phyloP scores from a whole-genome alignment of 1,284 basidiomycete species.

The Ustilago loliicola region DNA sequence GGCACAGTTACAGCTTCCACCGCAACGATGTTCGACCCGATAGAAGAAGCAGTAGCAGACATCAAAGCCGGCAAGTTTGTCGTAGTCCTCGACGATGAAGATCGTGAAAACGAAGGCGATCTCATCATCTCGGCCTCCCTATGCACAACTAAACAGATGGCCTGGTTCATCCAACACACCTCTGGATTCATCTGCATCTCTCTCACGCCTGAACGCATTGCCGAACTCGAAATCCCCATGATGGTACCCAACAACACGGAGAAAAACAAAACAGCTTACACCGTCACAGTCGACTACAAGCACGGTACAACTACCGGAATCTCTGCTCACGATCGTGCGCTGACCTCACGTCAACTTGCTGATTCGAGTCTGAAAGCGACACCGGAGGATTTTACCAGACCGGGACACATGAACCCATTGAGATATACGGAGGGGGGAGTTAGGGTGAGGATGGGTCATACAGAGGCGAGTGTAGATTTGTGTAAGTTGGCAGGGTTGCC shows the following conservation, averaged over 20 bases:
- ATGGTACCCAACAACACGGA: conserved; percentile 94
- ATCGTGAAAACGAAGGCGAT: conserved; percentile 70
- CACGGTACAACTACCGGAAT: conserved; percentile 96
- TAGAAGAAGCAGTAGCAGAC: conserved; percentile 58
- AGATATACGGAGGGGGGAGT: conserved; percentile 88
- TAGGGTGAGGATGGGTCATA: conserved; percentile 88
- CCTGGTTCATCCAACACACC: conserved; percentile 95
- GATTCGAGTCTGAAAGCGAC: conserved; percentile 33
- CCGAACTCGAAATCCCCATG: conserved; percentile 88
- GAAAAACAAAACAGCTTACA: conserved; percentile 92
- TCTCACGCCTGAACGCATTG: conserved; percentile 81
- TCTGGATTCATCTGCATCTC: conserved; percentile 92
- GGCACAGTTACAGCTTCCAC: background rate
- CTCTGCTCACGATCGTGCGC: conserved; percentile 91
- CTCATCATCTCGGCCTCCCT: conserved; percentile 64
- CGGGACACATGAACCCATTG: conserved; percentile 95
- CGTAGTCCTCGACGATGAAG: conserved; percentile 68
- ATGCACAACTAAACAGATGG: conserved; percentile 95
- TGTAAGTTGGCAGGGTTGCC: conserved; percentile 84
- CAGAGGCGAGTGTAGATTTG: conserved; percentile 90
- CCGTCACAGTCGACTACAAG: conserved; percentile 93
- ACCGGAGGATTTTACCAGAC: conserved; percentile 84
- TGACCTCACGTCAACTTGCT: conserved; percentile 87
- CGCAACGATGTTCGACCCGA: conserved; percentile 60
- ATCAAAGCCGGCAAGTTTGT: conserved; percentile 64